These are phyloP conservation scores for Anthostomella pinea DNA, from an alignment of 2,329 filamentous ascomycete genomes.

Conservation along the genomic window DNA sequence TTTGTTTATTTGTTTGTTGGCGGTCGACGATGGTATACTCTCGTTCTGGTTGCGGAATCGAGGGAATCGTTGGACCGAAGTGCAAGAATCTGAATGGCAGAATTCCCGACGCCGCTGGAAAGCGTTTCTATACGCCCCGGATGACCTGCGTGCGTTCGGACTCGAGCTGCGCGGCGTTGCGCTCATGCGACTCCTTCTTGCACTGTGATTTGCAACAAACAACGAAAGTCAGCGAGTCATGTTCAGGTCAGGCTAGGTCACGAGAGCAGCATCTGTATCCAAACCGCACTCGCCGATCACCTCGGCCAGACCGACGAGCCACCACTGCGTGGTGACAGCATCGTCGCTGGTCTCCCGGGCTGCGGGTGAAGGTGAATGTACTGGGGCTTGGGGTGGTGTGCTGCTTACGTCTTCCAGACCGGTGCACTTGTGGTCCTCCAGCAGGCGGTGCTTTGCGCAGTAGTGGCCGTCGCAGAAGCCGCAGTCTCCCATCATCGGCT, in stretches of 20 bases:
- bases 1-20: too few relatives aligned
- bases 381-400: constrained; percentile 22
- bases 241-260: background rate
- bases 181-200: constrained; percentile 94
- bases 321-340: constrained; percentile 30
- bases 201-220: constrained; percentile 51
- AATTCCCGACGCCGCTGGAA: too few relatives aligned
- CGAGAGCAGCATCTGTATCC: constrained; percentile 21
- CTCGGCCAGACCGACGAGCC: constrained; percentile 41
- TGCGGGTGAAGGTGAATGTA: constrained; percentile 6
- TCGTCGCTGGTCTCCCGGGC: constrained; percentile 11
- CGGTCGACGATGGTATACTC: too few relatives aligned
- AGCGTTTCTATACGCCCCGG: constrained; percentile 68
- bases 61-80: too few relatives aligned
- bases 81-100: too few relatives aligned
- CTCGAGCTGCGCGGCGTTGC: constrained; percentile 90
- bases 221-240: constrained; percentile 32
- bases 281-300: constrained; percentile 28
- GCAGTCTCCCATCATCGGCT: constrained; percentile 95
- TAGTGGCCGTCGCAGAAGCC: constrained; percentile 91
- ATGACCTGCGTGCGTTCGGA: constrained; percentile 91
- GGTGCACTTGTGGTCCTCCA: constrained; percentile 92
- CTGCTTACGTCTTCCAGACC: constrained; percentile 80
- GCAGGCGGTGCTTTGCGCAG: constrained; percentile 89
- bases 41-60: too few relatives aligned